Evolutionary conservation across 176 grass and related monocot species (phyloP), one percentile per base, ranked within the genome.

Genomic region (Carex pumila): DNA sequence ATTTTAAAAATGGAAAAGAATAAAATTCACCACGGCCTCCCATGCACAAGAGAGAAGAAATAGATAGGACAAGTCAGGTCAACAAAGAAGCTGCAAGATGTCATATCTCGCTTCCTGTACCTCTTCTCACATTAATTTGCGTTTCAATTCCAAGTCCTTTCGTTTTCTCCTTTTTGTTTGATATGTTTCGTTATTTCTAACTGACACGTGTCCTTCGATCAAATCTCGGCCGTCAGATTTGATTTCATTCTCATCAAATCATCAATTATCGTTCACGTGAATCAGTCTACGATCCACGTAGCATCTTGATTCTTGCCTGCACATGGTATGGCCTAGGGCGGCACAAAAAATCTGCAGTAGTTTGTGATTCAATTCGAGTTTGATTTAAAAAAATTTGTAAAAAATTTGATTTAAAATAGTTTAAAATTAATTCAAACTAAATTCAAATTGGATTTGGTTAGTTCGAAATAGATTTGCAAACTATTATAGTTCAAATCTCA

Each of bases 11-110:
- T 39, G 5, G n/a, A 82, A 29, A 21, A 5, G 7, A 80, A 54
- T 25, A 54, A 53, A 78, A 78, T 31, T 34, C 7, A 80, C 77
- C 79, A 81, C 79, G 65, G 53, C 54, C 65, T 73, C 65, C 82
- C 37, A 68, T 43, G 82, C 59, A 52, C 14, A 72, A 55, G 55
- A 71, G 65, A 45, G 58, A 31, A 30, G 71, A 54, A 31, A 79
- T 5, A 41, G 59, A 86, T 50, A 66, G 22, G 74, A 86, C 73
- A 80, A 70, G 43, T 86, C 84, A 56, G 57, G 84, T 86, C 84
- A 86, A 86, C 84, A 86, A 80, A 86, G 84, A 86, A 79, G 74
- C 61, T 50, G 75, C 59, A 29, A 1, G 12, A 58, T 30, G 59
- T 86, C 84, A 86, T 79, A 80, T 86, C 84, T 86, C 4, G 29